These are phyloP conservation scores for Beta lomatogona DNA, from an alignment of 179 eudicot genomes.

Conservation along the genomic window DNA sequence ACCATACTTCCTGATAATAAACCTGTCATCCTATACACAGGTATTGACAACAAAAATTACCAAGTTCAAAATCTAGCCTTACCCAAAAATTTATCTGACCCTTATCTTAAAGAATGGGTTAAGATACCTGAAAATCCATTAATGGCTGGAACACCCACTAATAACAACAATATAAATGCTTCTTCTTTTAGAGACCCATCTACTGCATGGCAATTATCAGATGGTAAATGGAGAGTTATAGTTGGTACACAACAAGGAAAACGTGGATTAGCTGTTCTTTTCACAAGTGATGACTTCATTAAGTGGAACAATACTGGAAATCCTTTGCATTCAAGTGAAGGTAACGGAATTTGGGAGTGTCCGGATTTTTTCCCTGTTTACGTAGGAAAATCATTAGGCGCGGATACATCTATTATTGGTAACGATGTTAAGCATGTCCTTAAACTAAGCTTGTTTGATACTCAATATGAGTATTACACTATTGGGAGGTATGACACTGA, in stretches of 20 bases:
- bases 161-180: conserved; percentile 6
- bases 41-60: not conserved
- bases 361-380: conserved; percentile 75
- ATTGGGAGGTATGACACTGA: conserved; percentile 45
- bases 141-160: conserved; percentile 6
- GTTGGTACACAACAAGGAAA: conserved; percentile 33
- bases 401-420: conserved; percentile 40
- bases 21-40: conserved; percentile 42
- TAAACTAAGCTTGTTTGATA: conserved; percentile 41
- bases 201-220: conserved; percentile 35
- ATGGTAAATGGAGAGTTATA: conserved; percentile 43
- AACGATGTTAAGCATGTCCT: conserved; percentile 42
- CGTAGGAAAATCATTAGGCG: conserved; percentile 19
- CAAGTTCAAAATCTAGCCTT: conserved; percentile 38
- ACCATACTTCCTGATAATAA: conserved; percentile 49
- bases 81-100: conserved; percentile 37
- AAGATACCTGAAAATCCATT: conserved; percentile 36
- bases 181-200: conserved; percentile 36
- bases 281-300: conserved; percentile 50
- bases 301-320: conserved; percentile 45
- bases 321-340: conserved; percentile 47
- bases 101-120: conserved; percentile 38
- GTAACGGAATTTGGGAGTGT: conserved; percentile 72
- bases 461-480: conserved; percentile 45
- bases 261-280: conserved; percentile 45